Conservation (phyloP, 2,329 filamentous ascomycete species). For the Colletotrichum coccodes region DNA sequence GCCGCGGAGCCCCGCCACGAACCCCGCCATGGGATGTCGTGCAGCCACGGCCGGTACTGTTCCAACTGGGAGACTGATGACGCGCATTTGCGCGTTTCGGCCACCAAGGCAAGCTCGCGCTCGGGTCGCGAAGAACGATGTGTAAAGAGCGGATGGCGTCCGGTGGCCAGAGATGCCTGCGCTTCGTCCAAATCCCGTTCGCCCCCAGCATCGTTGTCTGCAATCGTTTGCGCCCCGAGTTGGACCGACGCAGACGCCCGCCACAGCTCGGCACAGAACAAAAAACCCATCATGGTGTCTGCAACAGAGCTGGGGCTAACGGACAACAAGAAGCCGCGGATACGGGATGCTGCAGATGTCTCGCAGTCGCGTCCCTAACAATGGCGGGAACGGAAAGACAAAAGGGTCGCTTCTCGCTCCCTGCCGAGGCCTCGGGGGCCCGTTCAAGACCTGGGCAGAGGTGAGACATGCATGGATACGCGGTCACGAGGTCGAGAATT, state of each 20-base stretch:
- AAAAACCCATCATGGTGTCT: background rate
- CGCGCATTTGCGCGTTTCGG: too few species aligned
- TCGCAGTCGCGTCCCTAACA: background rate
- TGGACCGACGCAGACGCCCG: background rate
- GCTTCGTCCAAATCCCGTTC: background rate
- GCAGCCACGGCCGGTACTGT: too few species aligned
- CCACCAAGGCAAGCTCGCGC: too few species aligned
- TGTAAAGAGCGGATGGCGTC: too few species aligned
- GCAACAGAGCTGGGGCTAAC: background rate
- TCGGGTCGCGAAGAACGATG: too few species aligned
- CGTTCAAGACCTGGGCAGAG: background rate
- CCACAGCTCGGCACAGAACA: background rate
- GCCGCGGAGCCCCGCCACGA: background rate
- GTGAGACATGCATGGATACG: slow-evolving; percentile 27
- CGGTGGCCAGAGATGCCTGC: background rate
- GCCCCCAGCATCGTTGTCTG: background rate
- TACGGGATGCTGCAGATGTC: slow-evolving; percentile 13
- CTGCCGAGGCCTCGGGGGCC: background rate
- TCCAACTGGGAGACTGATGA: too few species aligned
- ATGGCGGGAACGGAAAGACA: background rate
- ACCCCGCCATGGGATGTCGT: background rate
- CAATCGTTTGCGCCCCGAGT: slow-evolving; percentile 9
- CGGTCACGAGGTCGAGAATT: slow-evolving; percentile 12
- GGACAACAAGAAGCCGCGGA: slow-evolving; percentile 20
- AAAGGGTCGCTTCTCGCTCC: background rate